phyloP scores from a whole-genome alignment of 78 protist species.

The Guillardia theta region DNA sequence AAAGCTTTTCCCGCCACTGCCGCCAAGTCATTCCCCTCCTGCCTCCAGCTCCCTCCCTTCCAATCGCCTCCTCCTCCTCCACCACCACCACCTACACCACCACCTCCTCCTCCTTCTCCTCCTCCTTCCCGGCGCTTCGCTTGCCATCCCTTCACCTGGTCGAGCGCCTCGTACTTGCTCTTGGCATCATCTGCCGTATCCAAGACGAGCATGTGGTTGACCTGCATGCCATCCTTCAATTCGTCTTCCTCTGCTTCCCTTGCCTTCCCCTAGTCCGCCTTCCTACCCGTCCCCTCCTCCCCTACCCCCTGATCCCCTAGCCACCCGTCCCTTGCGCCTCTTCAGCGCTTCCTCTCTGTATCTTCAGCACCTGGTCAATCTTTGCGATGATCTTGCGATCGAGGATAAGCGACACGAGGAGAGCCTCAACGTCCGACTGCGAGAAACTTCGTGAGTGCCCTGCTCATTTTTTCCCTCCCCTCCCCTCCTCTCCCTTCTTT shows the following conservation, averaged over 20 bases:
- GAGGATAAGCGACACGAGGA: slow-evolving; percentile 83
- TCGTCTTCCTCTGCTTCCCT: not conserved
- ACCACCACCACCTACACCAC: not conserved
- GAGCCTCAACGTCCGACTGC: slow-evolving; percentile 79
- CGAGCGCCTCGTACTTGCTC: slow-evolving; percentile 2
- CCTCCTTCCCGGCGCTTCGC: not conserved
- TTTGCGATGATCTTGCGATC: slow-evolving; percentile 77
- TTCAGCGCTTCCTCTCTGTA: not conserved
- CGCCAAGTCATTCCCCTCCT: too few species aligned
- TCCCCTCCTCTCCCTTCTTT: not conserved
- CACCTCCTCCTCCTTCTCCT: not conserved
- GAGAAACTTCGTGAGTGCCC: not conserved
- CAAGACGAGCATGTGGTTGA: not conserved
- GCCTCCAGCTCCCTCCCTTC: too few species aligned
- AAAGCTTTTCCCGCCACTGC: too few species aligned
- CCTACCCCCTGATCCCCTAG: not conserved
- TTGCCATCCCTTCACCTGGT: not conserved
- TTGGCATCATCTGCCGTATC: not conserved
- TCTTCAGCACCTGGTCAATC: slow-evolving; percentile 75
- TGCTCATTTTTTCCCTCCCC: not conserved
- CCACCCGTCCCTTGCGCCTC: not conserved
- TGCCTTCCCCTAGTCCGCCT: not conserved
- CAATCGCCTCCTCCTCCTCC: too few species aligned
- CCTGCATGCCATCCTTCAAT: not conserved
- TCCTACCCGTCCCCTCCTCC: not conserved